Evolutionary conservation across 345 rosid species (phyloP).

Genomic region (Angophora floribunda): DNA sequence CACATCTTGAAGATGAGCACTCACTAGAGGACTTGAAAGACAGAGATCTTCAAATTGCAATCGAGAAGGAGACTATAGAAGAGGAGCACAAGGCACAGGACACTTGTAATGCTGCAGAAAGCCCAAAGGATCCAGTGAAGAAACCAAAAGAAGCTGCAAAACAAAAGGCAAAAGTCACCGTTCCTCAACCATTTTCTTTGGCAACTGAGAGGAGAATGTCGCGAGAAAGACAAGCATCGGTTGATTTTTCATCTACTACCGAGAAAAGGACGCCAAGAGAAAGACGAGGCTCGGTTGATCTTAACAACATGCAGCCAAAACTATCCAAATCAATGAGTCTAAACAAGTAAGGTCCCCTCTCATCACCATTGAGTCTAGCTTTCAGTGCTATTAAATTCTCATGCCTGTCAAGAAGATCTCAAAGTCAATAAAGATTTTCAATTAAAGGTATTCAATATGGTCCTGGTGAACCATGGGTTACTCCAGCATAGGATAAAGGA

Average conservation of each 20-base stretch:
- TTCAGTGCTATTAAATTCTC: not conserved
- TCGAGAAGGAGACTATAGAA: not conserved
- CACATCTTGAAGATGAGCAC: not conserved
- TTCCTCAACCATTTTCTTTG: conserved; percentile 26
- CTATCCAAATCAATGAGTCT: conserved; percentile 12
- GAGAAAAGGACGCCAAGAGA: not conserved
- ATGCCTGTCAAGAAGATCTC: not conserved
- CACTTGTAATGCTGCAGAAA: not conserved
- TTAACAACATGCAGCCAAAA: not conserved
- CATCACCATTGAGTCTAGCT: not conserved
- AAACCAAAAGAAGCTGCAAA: conserved; percentile 12
- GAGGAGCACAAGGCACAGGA: not conserved
- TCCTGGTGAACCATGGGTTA: not conserved
- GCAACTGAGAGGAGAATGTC: conserved; percentile 27
- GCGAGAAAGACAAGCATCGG: conserved; percentile 3
- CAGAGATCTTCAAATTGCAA: not conserved
- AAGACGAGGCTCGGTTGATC: conserved; percentile 7
- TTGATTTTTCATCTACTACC: conserved; percentile 1
- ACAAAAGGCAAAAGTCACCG: conserved; percentile 9
- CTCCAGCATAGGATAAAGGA: not conserved
- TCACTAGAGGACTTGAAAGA: not conserved
- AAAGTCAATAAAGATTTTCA: not conserved
- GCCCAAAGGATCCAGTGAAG: not conserved
- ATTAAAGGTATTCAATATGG: not conserved
- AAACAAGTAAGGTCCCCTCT: conserved; percentile 14